Evolutionary conservation across 306 rosid species (phyloP), one percentile per base, ranked within the genome.

Genomic region (Fagus crenata): DNA sequence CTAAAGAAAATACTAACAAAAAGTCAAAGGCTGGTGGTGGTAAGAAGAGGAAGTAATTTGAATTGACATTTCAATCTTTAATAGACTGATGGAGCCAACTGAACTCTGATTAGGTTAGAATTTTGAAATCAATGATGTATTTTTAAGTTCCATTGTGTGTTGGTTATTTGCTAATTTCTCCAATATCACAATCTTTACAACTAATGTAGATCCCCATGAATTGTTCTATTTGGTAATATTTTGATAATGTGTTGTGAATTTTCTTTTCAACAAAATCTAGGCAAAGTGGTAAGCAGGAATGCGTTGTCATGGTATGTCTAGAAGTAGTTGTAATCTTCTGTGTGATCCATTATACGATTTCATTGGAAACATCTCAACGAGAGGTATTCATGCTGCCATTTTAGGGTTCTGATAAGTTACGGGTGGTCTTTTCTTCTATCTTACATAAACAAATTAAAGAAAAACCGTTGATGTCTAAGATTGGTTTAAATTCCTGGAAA

Each of bases 31-130:
- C 79, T n/a, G 54, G 87, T 67, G 87, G 88, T 53, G 85, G 89
- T 63, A 88, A 32, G 86, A 92, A 88, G 88, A 92, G 87, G 81
- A 85, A 85, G 86, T 86, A 91, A 82, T 86, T 46, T 33, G 64
- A 80, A 74, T 75, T 78, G 72, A 72, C 71, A 42, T 67, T 31
- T 15, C 46, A 49, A 32, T 69, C 59, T 41, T 9, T 9, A 31
- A 36, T 28, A 37, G 53, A 73, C 15, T 8, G 78, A 68, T 73
- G 22, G 73, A 61, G 81, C 55, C 56, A 67, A 65, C 51, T 65
- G 33, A 75, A 63, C 71, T 77, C n/a, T 72, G 61, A 81, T 83
- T 78, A 76, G 85, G 88, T 84, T 75, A 74, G 86, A 39, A 55
- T 65, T 49, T 56, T 67, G 71, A 67, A 67, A 13, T 63, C 28